Evolutionary conservation across 2,329 filamentous ascomycete genomes (phyloP), one percentile per base, ranked within the genome.

Genomic region (Aspergillus oerlinghausenensis): DNA sequence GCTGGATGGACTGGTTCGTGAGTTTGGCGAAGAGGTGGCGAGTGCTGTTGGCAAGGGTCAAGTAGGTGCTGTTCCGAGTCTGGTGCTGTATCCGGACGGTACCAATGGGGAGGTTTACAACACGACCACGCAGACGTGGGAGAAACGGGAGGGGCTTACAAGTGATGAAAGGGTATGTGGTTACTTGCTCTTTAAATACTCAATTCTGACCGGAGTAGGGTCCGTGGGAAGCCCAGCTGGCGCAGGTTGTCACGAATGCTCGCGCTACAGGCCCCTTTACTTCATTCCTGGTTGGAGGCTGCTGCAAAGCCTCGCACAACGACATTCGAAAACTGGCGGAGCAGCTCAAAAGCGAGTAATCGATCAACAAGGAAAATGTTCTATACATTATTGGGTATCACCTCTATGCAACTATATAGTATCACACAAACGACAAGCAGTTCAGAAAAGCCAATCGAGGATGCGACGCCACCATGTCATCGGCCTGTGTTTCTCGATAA

Each of bases 61-160:
- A 7, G 23, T 26, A 23, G 10, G 5, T 5, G 11, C 21, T 25
- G 43, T 47, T 7, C 85, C 85, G 1, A 77, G 75, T 21, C 69
- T 89, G 53, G 81, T 89, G 4, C 63, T 89, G 19, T 89, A 88
- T 67, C 87, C 87, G 0, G 87, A 89, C 67, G 86, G 86, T 0
- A 88, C 87, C 1, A 85, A 84, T 49, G 85, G 84, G 0, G 84
- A 88, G 70, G 79, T 86, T 0, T 89, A 89, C 71, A 83, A 89
- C 67, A 86, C 85, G 1, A 73, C 70, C 0, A 85, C 83, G 6
- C 82, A 87, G 65, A 74, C 72, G 52, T 89, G 87, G 87, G 81
- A 69, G 60, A 71, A 65, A 56, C 58, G 55, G 2, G 56, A 55
- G 11, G 55, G 43, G 38, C 49, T 43, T 55, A 63, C 65, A 57